A percentile compares a stretch with the other conserved stretches of the same genome.
phyloP scores from a whole-genome alignment of 2,329 filamentous ascomycete species.

The Fonsecaea pedrosoi region DNA sequence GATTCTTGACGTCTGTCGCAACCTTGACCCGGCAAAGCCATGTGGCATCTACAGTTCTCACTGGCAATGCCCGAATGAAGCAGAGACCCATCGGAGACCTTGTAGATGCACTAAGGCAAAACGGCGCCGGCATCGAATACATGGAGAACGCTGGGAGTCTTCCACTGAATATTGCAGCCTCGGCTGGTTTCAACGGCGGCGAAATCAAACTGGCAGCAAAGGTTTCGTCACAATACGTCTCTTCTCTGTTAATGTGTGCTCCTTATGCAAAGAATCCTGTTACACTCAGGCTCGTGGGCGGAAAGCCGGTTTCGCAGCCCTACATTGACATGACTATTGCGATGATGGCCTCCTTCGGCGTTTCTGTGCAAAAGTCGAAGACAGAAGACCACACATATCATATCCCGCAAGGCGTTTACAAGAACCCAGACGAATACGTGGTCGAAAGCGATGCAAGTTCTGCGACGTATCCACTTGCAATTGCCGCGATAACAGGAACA shows the following conservation, averaged over 20 bases:
- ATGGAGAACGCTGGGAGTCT: constrained; percentile 82
- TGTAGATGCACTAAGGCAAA: constrained; percentile 84
- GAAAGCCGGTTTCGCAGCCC: constrained; percentile 93
- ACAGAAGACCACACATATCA: constrained; percentile 90
- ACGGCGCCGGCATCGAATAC: constrained; percentile 87
- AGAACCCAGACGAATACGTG: constrained; percentile 82
- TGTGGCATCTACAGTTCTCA: constrained; percentile 76
- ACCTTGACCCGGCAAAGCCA: constrained; percentile 74
- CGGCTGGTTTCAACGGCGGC: constrained; percentile 82
- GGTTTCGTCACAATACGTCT: constrained; percentile 98
- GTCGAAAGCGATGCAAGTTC: constrained; percentile 98
- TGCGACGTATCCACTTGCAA: constrained; percentile 91
- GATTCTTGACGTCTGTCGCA: constrained; percentile 91
- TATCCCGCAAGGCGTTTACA: constrained; percentile 83
- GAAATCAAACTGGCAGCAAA: constrained; percentile 91
- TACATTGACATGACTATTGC: constrained; percentile 99
- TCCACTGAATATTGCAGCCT: constrained; percentile 81
- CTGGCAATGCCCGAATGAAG: constrained; percentile 96
- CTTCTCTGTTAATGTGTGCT: constrained; percentile 93
- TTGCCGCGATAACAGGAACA: constrained; percentile 93
- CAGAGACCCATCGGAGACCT: constrained; percentile 90
- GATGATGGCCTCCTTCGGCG: constrained; percentile 95
- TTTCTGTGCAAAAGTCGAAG: constrained; percentile 76
- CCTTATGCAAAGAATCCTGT: constrained; percentile 96
- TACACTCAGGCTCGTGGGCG: constrained; percentile 87